These are phyloP conservation scores for Apophysomyces trapeziformis DNA, from an alignment of 371 early-diverging fungal genomes.

Conservation along the genomic window DNA sequence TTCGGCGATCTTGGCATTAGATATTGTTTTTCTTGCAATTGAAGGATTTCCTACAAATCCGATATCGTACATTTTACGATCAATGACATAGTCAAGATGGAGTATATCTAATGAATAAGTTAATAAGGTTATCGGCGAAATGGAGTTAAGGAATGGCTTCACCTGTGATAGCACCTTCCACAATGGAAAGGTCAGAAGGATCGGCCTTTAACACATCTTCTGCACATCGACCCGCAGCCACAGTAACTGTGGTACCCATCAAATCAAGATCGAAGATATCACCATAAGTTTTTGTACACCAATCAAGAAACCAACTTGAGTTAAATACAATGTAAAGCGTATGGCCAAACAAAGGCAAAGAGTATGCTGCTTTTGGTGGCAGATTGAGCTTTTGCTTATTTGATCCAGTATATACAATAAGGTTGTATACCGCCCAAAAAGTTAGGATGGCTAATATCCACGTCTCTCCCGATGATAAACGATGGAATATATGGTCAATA, in stretches of 20 bases:
- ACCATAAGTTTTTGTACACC: constrained; percentile 38
- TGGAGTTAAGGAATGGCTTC: no score
- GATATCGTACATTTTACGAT: constrained; percentile 27
- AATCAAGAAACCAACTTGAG: constrained; percentile 33
- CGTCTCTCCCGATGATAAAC: no score
- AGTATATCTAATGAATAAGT: constrained; percentile 25
- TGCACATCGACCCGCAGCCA: constrained; percentile 27
- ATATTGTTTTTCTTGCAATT: constrained; percentile 27
- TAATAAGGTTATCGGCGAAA: no score
- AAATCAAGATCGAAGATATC: constrained; percentile 35
- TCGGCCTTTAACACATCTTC: constrained; percentile 40
- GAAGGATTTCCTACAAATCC: neutral
- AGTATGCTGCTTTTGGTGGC: constrained; percentile 39
- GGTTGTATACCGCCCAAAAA: no score
- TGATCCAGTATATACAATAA: no score
- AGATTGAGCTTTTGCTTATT: neutral
- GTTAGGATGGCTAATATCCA: no score
- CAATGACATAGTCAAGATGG: constrained; percentile 34
- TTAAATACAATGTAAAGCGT: constrained; percentile 25
- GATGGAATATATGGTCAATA: no score
- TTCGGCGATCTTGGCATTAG: constrained; percentile 17
- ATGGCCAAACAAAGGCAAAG: constrained; percentile 40
- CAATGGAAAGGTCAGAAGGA: constrained; percentile 26
- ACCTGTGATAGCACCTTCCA: constrained; percentile 23
- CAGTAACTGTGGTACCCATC: constrained; percentile 28